phyloP scores from a whole-genome alignment of 805 yeast genomes.

The Teunomyces panamensis region DNA sequence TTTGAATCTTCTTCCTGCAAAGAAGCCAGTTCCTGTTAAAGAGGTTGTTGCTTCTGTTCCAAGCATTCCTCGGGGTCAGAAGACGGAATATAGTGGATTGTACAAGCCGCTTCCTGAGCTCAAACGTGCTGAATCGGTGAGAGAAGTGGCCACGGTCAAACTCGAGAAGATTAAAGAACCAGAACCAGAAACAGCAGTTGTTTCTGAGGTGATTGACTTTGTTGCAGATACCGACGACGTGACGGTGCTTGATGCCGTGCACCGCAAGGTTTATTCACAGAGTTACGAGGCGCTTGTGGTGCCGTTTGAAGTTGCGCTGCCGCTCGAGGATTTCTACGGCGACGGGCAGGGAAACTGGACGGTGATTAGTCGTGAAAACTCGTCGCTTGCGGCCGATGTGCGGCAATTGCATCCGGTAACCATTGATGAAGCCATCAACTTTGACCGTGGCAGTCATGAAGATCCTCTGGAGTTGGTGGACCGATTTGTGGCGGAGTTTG shows the following conservation, averaged over 20 bases:
- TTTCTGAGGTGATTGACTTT: neutral
- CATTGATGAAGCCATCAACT: neutral
- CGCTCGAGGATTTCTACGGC: conserved; percentile 12
- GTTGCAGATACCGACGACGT: conserved; percentile 1
- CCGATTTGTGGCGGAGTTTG: neutral
- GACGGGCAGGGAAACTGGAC: conserved; percentile 25
- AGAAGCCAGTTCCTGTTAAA: neutral
- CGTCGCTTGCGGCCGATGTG: conserved; percentile 21
- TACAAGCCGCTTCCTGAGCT: conserved; percentile 25
- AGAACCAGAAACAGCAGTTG: neutral
- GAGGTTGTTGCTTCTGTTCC: conserved; percentile 12
- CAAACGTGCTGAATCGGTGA: neutral
- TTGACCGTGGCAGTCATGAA: neutral
- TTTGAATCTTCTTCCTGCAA: no score
- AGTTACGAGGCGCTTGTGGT: neutral
- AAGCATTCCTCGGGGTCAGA: conserved; percentile 22
- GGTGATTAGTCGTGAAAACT: conserved; percentile 22
- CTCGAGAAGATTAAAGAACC: neutral
- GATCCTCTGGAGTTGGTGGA: conserved; percentile 1
- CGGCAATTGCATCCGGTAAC: conserved; percentile 16
- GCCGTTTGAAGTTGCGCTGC: conserved; percentile 7
- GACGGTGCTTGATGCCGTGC: conserved; percentile 6
- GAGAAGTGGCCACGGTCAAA: no score
- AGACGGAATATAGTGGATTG: conserved; percentile 17
- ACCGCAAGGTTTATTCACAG: neutral